A percentile compares a stretch with the other conserved stretches of the same genome.
Evolutionary conservation across 169 alveolate genomes (phyloP).

Genomic region (Eimeria sp.): DNA sequence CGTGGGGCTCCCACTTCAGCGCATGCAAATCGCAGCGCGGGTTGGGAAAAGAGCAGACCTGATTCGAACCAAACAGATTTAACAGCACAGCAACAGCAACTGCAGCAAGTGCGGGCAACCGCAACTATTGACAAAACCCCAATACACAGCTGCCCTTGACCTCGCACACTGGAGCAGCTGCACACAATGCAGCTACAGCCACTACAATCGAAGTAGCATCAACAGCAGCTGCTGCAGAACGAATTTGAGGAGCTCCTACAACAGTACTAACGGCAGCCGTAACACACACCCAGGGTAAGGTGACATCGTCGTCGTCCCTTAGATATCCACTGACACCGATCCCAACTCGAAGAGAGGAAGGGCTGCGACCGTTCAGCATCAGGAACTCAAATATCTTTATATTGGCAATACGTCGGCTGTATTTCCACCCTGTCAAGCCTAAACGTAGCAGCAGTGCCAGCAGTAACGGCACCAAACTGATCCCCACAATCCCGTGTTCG

Average conservation of each 20-base stretch:
- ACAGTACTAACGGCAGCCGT: neutral
- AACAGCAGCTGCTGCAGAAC: neutral
- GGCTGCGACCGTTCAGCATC: slow-evolving; percentile 88
- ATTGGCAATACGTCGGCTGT: slow-evolving; percentile 88
- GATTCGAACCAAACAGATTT: neutral
- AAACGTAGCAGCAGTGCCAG: slow-evolving; percentile 14
- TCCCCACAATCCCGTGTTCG: neutral
- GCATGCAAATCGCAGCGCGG: slow-evolving; percentile 73
- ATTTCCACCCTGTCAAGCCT: slow-evolving; percentile 90
- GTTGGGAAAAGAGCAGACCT: slow-evolving; percentile 67
- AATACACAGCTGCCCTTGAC: neutral
- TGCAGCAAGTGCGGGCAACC: neutral
- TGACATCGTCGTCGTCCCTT: slow-evolving; percentile 86
- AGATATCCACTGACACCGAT: slow-evolving; percentile 91
- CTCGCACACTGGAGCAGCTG: neutral
- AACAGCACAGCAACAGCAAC: slow-evolving; percentile 54
- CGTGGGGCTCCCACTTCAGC: slow-evolving; percentile 78
- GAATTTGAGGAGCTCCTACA: neutral
- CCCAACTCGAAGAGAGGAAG: slow-evolving; percentile 88
- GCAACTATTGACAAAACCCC: neutral
- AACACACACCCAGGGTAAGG: slow-evolving; percentile 88
- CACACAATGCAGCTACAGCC: neutral
- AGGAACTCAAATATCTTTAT: slow-evolving; percentile 89
- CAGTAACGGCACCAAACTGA: neutral
- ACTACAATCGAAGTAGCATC: neutral